Evolutionary conservation across 129 eudicot species (phyloP).

Genomic region (Heracleum sosnowskyi): DNA sequence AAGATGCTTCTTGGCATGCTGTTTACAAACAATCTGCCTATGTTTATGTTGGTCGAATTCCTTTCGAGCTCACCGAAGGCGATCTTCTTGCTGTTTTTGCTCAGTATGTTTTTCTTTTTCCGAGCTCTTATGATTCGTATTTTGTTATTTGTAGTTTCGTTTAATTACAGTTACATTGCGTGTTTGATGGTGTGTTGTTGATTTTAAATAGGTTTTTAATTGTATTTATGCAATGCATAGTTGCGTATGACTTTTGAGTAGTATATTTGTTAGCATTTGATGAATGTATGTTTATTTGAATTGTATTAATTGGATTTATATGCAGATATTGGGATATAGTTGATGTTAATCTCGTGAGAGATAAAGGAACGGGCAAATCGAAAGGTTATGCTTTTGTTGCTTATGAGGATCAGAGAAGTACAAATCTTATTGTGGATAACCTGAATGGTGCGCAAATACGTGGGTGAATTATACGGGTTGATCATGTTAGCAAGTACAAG

Average conservation of each 20-base stretch:
- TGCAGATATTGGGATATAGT: constrained; percentile 89
- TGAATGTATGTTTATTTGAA: not conserved
- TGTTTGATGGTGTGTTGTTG: too few species aligned
- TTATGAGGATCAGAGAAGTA: constrained; percentile 96
- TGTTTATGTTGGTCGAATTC: constrained; percentile 80
- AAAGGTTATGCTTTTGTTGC: constrained; percentile 95
- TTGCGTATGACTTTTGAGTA: too few species aligned
- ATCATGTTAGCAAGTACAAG: constrained; percentile 75
- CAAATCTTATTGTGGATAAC: constrained; percentile 92
- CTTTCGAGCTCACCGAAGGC: constrained; percentile 92
- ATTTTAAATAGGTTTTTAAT: too few species aligned
- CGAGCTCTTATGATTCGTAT: not conserved
- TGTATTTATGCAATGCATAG: not conserved
- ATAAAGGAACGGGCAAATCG: constrained; percentile 89
- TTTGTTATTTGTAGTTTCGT: not conserved
- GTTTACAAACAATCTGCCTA: constrained; percentile 89
- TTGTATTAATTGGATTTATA: too few species aligned
- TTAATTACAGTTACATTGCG: not conserved
- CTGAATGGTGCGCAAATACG: constrained; percentile 76
- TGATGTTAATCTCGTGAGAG: constrained; percentile 85
- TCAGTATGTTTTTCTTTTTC: constrained; percentile 35
- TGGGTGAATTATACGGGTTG: constrained; percentile 86
- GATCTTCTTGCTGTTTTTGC: constrained; percentile 91
- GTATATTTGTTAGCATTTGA: not conserved
- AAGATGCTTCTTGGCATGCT: constrained; percentile 95